Percentiles rank a stretch among this genome's conserved stretches.
phyloP scores from a whole-genome alignment of 2,329 filamentous ascomycete species.

The Chaetothyriales sp. region DNA sequence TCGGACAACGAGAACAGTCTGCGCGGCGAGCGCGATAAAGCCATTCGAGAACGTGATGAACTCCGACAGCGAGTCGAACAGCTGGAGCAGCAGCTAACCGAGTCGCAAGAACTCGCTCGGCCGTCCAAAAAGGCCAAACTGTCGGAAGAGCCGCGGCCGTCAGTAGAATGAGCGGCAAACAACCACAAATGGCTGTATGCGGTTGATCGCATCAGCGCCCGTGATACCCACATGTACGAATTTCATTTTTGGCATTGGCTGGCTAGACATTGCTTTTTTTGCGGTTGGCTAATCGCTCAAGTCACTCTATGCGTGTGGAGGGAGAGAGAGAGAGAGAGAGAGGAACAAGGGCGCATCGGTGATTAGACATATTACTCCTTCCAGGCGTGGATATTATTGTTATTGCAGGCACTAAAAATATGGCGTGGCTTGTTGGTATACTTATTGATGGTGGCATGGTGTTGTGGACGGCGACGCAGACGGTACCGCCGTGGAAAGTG shows the following conservation, averaged over 20 bases:
- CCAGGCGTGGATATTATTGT: neutral
- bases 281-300: too few species aligned
- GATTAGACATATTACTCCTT: neutral
- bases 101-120: constrained; percentile 15
- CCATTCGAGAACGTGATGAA: constrained; percentile 63
- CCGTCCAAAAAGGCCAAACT: constrained; percentile 14
- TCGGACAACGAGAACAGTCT: constrained; percentile 43
- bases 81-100: constrained; percentile 44
- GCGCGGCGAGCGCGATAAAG: constrained; percentile 57
- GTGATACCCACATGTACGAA: constrained; percentile 12
- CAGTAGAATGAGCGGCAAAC: neutral
- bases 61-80: constrained; percentile 74
- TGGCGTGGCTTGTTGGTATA: neutral
- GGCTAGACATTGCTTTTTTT: neutral
- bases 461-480: neutral
- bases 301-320: neutral
- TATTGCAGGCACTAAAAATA: neutral
- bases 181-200: neutral
- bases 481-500: too few species aligned
- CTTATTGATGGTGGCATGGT: neutral
- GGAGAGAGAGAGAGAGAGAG: too few species aligned
- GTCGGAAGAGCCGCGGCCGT: neutral
- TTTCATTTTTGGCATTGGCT: constrained; percentile 7
- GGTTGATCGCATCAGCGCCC: constrained; percentile 2
- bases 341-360: neutral